These are phyloP conservation scores for Penicillium mononematosum DNA, from an alignment of 495 filamentous ascomycete genomes.

Conservation along the genomic window DNA sequence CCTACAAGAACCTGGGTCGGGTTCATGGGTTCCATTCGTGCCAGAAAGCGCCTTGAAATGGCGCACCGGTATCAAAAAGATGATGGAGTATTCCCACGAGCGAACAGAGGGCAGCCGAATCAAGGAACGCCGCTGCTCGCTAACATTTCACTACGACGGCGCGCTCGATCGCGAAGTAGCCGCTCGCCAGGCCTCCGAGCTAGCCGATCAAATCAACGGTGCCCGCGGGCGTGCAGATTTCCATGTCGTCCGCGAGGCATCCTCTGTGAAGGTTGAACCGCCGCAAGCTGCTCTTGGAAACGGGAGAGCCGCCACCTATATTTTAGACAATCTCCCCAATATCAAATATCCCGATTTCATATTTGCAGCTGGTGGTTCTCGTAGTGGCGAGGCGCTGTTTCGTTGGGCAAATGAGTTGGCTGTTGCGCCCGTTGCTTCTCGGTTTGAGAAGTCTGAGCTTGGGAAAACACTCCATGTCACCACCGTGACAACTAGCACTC, in stretches of 20 bases:
- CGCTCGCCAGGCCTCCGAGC: slow-evolving; percentile 70
- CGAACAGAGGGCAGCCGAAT: slow-evolving; percentile 78
- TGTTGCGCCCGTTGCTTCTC: slow-evolving; percentile 16
- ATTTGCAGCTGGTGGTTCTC: slow-evolving; percentile 75
- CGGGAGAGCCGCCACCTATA: slow-evolving; percentile 57
- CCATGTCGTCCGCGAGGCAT: slow-evolving; percentile 69
- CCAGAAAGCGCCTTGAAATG: slow-evolving; percentile 60
- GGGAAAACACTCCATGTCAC: slow-evolving; percentile 43
- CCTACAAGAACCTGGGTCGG: slow-evolving; percentile 56
- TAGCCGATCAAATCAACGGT: slow-evolving; percentile 84
- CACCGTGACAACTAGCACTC: slow-evolving; percentile 69
- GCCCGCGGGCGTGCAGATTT: slow-evolving; percentile 73
- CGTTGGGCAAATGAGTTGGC: slow-evolving; percentile 75
- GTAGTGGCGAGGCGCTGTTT: slow-evolving; percentile 81
- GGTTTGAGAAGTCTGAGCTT: slow-evolving; percentile 32
- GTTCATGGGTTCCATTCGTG: slow-evolving; percentile 68
- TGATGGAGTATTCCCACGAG: slow-evolving; percentile 79
- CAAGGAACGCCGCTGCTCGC: slow-evolving; percentile 72
- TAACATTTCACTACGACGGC: slow-evolving; percentile 75
- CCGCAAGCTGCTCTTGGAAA: slow-evolving; percentile 67
- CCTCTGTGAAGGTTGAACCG: slow-evolving; percentile 72
- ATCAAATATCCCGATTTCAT: slow-evolving; percentile 61
- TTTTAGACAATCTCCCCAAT: slow-evolving; percentile 48
- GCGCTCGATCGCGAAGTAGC: slow-evolving; percentile 69
- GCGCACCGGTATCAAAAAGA: slow-evolving; percentile 69